Conservation (phyloP, 805 yeast genomes). For the Wickerhamomyces kurtzmanii region DNA sequence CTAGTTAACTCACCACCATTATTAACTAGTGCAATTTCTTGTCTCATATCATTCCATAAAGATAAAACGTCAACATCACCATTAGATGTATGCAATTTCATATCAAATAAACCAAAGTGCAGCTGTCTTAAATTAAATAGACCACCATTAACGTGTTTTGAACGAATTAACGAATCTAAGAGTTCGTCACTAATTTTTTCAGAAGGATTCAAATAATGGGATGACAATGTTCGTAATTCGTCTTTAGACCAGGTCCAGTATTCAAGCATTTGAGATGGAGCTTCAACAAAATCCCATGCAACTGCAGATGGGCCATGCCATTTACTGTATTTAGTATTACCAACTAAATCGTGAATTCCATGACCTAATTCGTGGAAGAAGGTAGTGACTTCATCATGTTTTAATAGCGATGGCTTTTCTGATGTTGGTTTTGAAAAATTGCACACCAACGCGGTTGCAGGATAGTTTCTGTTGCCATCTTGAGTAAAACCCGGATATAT, state of each 20-base stretch:
- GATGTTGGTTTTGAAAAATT: slow-evolving; percentile 70
- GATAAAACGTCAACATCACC: slow-evolving; percentile 38
- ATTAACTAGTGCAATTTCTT: slow-evolving; percentile 48
- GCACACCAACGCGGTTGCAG: slow-evolving; percentile 75
- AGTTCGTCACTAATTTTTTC: slow-evolving; percentile 47
- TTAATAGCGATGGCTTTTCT: slow-evolving; percentile 63
- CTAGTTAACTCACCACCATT: slow-evolving; percentile 46
- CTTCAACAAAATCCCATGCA: slow-evolving; percentile 82
- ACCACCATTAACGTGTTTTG: slow-evolving; percentile 74
- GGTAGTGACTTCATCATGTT: slow-evolving; percentile 71
- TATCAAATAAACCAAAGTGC: slow-evolving; percentile 72
- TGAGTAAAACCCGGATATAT: slow-evolving; percentile 48
- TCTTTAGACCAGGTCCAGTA: slow-evolving; percentile 77
- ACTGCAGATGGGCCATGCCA: slow-evolving; percentile 70
- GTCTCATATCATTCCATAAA: slow-evolving; percentile 59
- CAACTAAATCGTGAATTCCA: slow-evolving; percentile 73
- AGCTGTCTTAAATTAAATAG: slow-evolving; percentile 64
- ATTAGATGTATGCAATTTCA: slow-evolving; percentile 51
- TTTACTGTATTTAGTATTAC: slow-evolving; percentile 51
- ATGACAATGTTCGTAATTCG: slow-evolving; percentile 48
- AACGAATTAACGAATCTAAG: slow-evolving; percentile 44
- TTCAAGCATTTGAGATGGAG: slow-evolving; percentile 86
- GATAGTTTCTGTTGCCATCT: slow-evolving; percentile 43
- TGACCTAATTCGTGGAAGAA: slow-evolving; percentile 89
- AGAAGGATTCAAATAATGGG: slow-evolving; percentile 51